phyloP scores from a whole-genome alignment of 2,329 filamentous ascomycete species.

The Aquanectria penicillioides region DNA sequence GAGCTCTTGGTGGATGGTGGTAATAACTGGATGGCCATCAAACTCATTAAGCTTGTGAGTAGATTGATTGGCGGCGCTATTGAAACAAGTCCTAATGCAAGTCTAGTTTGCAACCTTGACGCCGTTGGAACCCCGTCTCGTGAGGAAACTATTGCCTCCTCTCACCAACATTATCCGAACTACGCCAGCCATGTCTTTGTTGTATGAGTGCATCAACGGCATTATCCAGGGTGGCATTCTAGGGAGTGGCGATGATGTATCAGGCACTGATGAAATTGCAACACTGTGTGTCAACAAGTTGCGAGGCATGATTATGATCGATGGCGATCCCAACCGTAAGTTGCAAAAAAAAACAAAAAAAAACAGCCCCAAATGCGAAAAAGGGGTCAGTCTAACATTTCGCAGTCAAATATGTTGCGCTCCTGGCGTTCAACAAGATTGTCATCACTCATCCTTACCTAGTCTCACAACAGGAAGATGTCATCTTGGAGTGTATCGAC shows the following conservation, averaged over 20 bases:
- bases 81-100: background rate
- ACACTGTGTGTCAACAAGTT: slow-evolving; percentile 92
- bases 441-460: slow-evolving; percentile 87
- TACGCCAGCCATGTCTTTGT: slow-evolving; percentile 95
- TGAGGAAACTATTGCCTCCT: slow-evolving; percentile 90
- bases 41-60: slow-evolving; percentile 92
- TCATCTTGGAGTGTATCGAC: slow-evolving; percentile 95
- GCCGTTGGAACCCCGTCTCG: slow-evolving; percentile 88
- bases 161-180: slow-evolving; percentile 93
- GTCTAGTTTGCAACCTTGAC: slow-evolving; percentile 90
- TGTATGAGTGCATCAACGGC: slow-evolving; percentile 98
- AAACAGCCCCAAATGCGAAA: background rate
- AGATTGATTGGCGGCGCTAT: background rate
- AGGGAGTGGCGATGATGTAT: slow-evolving; percentile 79
- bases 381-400: slow-evolving; percentile 29
- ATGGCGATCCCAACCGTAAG: slow-evolving; percentile 92
- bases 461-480: slow-evolving; percentile 92
- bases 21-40: slow-evolving; percentile 99
- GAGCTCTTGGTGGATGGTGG: slow-evolving; percentile 90
- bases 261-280: slow-evolving; percentile 91
- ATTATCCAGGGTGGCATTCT: slow-evolving; percentile 97
- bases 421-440: slow-evolving; percentile 95
- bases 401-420: slow-evolving; percentile 93
- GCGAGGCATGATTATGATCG: slow-evolving; percentile 90
- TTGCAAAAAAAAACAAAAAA: slow-evolving; percentile 33